Evolutionary conservation across 257 asterid species (phyloP).

Genomic region (Mitragyna speciosa): DNA sequence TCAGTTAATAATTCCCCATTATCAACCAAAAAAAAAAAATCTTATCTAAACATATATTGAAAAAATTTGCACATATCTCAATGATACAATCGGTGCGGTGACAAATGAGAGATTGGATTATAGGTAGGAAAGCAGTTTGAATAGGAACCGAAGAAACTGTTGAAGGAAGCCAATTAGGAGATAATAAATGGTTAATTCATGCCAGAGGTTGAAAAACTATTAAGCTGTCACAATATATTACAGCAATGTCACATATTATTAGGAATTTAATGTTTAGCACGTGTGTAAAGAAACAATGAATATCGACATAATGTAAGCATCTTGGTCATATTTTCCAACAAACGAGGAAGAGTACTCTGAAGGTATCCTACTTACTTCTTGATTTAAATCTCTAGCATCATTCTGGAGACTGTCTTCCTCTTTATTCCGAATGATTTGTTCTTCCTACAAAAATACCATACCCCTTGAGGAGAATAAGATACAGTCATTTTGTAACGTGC

Average conservation of each 20-base stretch:
- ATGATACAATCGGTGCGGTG: not conserved
- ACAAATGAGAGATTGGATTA: not conserved
- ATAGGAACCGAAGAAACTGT: too few species aligned
- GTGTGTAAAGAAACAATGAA: not conserved
- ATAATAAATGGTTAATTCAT: not conserved
- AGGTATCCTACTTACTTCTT: not conserved
- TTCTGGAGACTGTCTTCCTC: not conserved
- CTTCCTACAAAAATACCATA: not conserved
- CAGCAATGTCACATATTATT: too few species aligned
- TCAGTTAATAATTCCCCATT: too few species aligned
- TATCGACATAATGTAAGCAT: not conserved
- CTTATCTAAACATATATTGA: too few species aligned
- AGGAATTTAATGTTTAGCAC: too few species aligned
- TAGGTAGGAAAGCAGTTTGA: not conserved
- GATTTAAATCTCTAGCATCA: slow-evolving; percentile 1
- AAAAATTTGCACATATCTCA: not conserved
- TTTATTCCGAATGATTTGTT: not conserved
- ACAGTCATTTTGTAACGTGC: not conserved
- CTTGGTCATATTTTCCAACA: not conserved
- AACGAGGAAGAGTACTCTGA: not conserved
- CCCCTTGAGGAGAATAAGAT: not conserved
- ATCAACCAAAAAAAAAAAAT: too few species aligned
- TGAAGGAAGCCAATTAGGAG: too few species aligned
- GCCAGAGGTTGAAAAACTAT: not conserved
- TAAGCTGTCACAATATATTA: not conserved